Base-by-base conservation (phyloP, 257 asterid species). In the Gentiana dahurica region DNA sequence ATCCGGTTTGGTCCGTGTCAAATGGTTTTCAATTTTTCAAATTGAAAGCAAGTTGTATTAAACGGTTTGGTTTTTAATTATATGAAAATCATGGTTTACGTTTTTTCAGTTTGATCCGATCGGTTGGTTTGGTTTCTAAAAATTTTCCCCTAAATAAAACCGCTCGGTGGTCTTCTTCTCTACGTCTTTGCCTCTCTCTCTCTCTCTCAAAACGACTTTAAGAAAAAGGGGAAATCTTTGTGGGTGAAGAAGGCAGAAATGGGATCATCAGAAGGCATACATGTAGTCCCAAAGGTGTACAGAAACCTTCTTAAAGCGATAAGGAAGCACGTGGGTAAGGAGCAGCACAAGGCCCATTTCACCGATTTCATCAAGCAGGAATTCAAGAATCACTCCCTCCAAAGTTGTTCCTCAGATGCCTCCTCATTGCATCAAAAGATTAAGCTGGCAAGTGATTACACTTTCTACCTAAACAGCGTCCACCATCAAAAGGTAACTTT, bases 401-500 rank as follows among this genome's bases (percentile, higher is more conserved):
- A 9, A 4, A 41, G 46, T 34, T 9, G 33, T 59, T 67, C 69
- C 5, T 54, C 47, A 8, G 64, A 79, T 70, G 64, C 85, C 2
- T 64, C 73, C 44, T 62, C 50, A 51, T 37, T 47, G 62, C 68
- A 62, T 34, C 68, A 66, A 39, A 71, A 61, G 37, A 46, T 82
- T 68, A 84, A 75, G 74, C 87, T 90, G 58, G 95, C 98, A 51
- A 63, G 51, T 63, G 82, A 82, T 70, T 90, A 87, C 69, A 51
- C 95, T 34, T 60, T 64, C 55, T 76, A 81, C 62, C 86, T 90
- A 24, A 87, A 81, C 72, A 90, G 86, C 66, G 89, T 90, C 38
- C 95, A 90, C 67, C 92, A 87, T 62, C 95, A 90, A 48, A 87
- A 82, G 98, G 98, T 86, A 53, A 12, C 49, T 45, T 43, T 57